Evolutionary conservation across 1,284 basidiomycete species (phyloP).

Genomic region (Papiliotrema flavescens): DNA sequence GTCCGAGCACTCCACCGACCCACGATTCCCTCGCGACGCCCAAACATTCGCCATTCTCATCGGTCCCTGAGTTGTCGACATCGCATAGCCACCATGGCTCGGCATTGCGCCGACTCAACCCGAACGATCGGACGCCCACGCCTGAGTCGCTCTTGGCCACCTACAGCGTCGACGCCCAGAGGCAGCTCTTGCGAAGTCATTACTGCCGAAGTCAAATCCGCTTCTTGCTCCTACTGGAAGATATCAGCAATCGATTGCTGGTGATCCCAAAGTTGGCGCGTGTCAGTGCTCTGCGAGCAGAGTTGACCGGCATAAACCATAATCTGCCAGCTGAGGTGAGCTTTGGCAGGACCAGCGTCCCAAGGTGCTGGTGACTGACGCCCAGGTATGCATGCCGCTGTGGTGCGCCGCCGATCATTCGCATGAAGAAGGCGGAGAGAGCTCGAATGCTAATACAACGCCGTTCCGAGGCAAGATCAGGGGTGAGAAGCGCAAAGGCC

Average conservation of each 20-base stretch:
- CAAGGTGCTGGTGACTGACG: not conserved
- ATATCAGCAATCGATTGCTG: constrained; percentile 86
- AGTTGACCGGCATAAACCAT: constrained; percentile 93
- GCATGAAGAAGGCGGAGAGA: constrained; percentile 47
- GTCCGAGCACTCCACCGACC: not conserved
- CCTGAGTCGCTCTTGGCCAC: constrained; percentile 51
- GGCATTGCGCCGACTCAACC: constrained; percentile 11
- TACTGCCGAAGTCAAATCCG: constrained; percentile 91
- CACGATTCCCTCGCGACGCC: constrained; percentile 27
- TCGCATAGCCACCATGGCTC: constrained; percentile 2
- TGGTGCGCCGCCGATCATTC: constrained; percentile 73
- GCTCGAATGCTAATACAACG: constrained; percentile 20
- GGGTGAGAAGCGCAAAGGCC: constrained; percentile 56
- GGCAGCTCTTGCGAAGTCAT: constrained; percentile 74
- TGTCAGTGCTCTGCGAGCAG: constrained; percentile 89
- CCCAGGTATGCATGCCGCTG: constrained; percentile 77
- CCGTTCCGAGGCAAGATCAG: constrained; percentile 54
- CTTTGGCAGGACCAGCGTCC: not conserved
- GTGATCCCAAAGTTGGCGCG: constrained; percentile 91
- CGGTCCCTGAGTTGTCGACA: constrained; percentile 54
- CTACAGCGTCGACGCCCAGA: constrained; percentile 66
- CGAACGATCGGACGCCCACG: constrained; percentile 49
- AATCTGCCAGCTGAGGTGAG: constrained; percentile 86
- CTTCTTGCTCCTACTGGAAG: constrained; percentile 84
- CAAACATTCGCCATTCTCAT: constrained; percentile 55